Evolutionary conservation across 805 yeast genomes (phyloP).

Genomic region (Isabelozyma pseudorhagii): DNA sequence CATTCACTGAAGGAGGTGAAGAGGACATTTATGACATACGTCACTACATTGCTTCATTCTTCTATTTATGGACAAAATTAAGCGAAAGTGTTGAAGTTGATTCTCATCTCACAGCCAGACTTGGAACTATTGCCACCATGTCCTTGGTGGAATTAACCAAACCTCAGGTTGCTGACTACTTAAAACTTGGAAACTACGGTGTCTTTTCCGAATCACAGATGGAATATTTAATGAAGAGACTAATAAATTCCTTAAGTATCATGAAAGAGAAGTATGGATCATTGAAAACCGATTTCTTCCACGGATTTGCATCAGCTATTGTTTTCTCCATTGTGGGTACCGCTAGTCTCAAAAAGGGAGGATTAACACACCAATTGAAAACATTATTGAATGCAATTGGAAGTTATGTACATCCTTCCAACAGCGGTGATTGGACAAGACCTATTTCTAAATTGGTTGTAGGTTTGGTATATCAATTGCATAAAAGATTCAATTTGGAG

Average conservation of each 20-base stretch:
- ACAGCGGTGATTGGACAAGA: slow-evolving; percentile 83
- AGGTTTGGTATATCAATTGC: slow-evolving; percentile 57
- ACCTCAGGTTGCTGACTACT: slow-evolving; percentile 9
- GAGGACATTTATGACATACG: slow-evolving; percentile 36
- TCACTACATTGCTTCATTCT: slow-evolving; percentile 62
- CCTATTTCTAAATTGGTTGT: slow-evolving; percentile 64
- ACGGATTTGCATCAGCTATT: slow-evolving; percentile 44
- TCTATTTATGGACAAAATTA: slow-evolving; percentile 67
- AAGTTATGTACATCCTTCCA: slow-evolving; percentile 90
- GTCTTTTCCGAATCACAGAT: slow-evolving; percentile 63
- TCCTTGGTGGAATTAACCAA: slow-evolving; percentile 33
- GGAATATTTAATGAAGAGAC: slow-evolving; percentile 53
- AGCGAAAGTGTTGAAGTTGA: slow-evolving; percentile 52
- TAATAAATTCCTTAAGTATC: slow-evolving; percentile 44
- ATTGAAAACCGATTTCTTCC: slow-evolving; percentile 35
- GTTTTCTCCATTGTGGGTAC: slow-evolving; percentile 62
- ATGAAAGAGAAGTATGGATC: slow-evolving; percentile 47
- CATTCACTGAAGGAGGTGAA: slow-evolving; percentile 27
- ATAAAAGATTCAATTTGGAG: slow-evolving; percentile 55
- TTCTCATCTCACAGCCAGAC: slow-evolving; percentile 58
- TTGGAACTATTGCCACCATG: slow-evolving; percentile 58
- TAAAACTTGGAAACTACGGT: slow-evolving; percentile 53
- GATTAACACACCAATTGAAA: slow-evolving; percentile 50
- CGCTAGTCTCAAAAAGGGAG: slow-evolving; percentile 33
- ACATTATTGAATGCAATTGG: slow-evolving; percentile 65